Percentiles rank a stretch among this genome's conserved stretches.
Evolutionary conservation across 805 yeast species (phyloP).

Genomic region (Candida gorgasii): DNA sequence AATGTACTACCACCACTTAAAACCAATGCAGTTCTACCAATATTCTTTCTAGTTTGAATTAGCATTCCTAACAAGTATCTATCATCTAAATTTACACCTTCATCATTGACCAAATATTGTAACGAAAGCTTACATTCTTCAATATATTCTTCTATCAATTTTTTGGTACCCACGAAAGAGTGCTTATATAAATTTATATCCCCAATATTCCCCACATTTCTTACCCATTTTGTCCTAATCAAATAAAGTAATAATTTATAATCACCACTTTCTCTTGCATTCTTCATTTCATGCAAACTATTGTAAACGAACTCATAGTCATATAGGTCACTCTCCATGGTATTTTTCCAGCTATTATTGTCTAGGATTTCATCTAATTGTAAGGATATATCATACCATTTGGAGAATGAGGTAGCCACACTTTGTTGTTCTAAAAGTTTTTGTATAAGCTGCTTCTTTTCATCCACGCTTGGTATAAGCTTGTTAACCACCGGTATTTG

Average conservation of each 20-base stretch:
- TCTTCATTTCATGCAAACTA: constrained; percentile 55
- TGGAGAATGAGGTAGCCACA: constrained; percentile 44
- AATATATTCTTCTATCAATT: constrained; percentile 78
- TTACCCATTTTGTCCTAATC: constrained; percentile 79
- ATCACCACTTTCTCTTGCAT: constrained; percentile 60
- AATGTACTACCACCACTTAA: constrained; percentile 95
- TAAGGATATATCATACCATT: constrained; percentile 68
- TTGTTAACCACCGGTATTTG: neutral
- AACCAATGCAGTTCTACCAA: constrained; percentile 93
- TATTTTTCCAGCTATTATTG: constrained; percentile 70
- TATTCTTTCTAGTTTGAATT: constrained; percentile 84
- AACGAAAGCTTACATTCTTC: constrained; percentile 65
- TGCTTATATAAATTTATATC: constrained; percentile 75
- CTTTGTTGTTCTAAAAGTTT: constrained; percentile 31
- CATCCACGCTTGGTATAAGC: constrained; percentile 14
- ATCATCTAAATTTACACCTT: constrained; percentile 56
- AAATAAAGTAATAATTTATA: constrained; percentile 64
- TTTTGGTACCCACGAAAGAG: constrained; percentile 83
- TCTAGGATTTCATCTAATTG: constrained; percentile 65
- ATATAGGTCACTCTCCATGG: constrained; percentile 62
- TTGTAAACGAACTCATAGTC: constrained; percentile 64
- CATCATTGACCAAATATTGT: constrained; percentile 38
- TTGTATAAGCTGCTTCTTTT: constrained; percentile 23
- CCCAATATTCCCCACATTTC: constrained; percentile 88
- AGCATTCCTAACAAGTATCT: constrained; percentile 72